These are phyloP conservation scores for Nakaseomyces kungkrabaensis DNA, from an alignment of 1,139 yeast genomes.

Conservation along the genomic window DNA sequence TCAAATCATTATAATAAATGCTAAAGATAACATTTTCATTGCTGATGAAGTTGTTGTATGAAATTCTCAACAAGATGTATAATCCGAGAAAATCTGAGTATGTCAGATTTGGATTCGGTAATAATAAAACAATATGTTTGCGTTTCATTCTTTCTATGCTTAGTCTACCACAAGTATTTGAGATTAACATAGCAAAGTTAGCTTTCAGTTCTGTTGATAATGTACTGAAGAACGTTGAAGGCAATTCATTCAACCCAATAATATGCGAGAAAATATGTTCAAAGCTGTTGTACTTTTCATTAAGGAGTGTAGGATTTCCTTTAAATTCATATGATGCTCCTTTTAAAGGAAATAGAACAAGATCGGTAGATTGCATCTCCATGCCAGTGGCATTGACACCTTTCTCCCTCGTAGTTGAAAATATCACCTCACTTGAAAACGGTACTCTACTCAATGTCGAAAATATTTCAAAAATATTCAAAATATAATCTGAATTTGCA, in stretches of 20 bases:
- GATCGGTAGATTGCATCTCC: conserved; percentile 10
- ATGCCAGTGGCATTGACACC: conserved; percentile 23
- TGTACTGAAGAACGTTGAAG: conserved; percentile 19
- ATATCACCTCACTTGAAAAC: conserved; percentile 43
- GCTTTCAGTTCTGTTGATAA: conserved; percentile 15
- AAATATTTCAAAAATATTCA: conserved; percentile 46
- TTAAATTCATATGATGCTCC: conserved; percentile 20
- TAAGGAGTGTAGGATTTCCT: conserved; percentile 10
- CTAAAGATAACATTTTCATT: conserved; percentile 11
- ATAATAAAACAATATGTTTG: conserved; percentile 14
- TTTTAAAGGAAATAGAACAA: conserved; percentile 20
- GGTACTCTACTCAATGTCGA: conserved; percentile 42
- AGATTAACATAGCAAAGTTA: conserved; percentile 18
- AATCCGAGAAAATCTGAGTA: conserved; percentile 24
- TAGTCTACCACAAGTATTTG: conserved; percentile 19
- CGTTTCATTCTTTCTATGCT: conserved; percentile 16
- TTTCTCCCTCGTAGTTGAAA: conserved; percentile 37
- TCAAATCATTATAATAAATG: conserved; percentile 18
- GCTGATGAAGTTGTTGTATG: conserved; percentile 11
- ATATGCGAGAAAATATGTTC: conserved; percentile 22
- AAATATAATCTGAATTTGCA: conserved; percentile 36
- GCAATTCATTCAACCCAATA: conserved; percentile 22
- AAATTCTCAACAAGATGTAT: conserved; percentile 17
- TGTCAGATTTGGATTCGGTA: conserved; percentile 20
- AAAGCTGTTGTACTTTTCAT: conserved; percentile 17